phyloP scores from a whole-genome alignment of 2,329 filamentous ascomycete species.

The Penicillium sclerotiorum region DNA sequence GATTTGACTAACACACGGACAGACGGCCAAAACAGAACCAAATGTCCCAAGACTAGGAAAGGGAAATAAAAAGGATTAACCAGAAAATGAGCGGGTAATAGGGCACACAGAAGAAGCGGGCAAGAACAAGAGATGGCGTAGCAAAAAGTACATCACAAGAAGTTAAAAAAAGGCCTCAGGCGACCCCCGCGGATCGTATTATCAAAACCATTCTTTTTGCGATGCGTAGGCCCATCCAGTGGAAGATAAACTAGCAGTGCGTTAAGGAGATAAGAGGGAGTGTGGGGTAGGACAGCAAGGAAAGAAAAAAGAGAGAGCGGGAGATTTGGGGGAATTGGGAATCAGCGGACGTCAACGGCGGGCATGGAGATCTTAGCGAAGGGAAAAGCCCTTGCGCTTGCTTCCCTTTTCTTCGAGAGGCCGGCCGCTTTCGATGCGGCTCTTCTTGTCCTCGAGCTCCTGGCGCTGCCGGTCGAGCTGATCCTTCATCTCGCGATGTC shows the following conservation, averaged over 20 bases:
- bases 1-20: slow-evolving; percentile 31
- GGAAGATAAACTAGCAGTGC: slow-evolving; percentile 22
- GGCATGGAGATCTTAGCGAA: slow-evolving; percentile 67
- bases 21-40: slow-evolving; percentile 16
- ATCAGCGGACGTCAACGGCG: slow-evolving; percentile 22
- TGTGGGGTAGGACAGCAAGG: slow-evolving; percentile 23
- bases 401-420: slow-evolving; percentile 89
- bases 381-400: slow-evolving; percentile 99
- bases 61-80: slow-evolving; percentile 23
- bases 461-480: slow-evolving; percentile 92
- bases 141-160: slow-evolving; percentile 35
- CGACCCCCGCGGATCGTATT: slow-evolving; percentile 26
- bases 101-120: slow-evolving; percentile 31
- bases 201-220: slow-evolving; percentile 30
- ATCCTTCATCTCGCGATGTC: slow-evolving; percentile 99
- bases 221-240: slow-evolving; percentile 30
- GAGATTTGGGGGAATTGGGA: slow-evolving; percentile 5
- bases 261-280: slow-evolving; percentile 26
- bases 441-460: slow-evolving; percentile 98
- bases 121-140: slow-evolving; percentile 32
- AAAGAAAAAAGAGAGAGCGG: slow-evolving; percentile 23
- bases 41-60: slow-evolving; percentile 17
- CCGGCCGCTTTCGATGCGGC: slow-evolving; percentile 88
- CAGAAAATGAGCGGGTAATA: slow-evolving; percentile 32
- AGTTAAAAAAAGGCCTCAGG: slow-evolving; percentile 24